Evolutionary conservation across 768 basidiomycete species (phyloP).

Genomic region (Boletus pseudo-olivaceus): DNA sequence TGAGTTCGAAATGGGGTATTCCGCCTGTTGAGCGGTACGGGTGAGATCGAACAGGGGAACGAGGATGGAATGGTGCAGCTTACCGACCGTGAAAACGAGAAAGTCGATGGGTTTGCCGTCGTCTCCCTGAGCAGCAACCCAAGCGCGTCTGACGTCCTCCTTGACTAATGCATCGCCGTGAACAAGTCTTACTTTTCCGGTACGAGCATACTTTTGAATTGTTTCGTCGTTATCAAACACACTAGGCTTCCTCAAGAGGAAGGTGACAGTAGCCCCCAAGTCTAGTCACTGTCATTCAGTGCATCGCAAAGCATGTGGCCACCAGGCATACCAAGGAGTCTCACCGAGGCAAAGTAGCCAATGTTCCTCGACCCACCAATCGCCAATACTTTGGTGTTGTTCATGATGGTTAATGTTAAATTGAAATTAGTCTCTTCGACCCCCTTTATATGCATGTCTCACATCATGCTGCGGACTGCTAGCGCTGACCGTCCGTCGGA

Average conservation of each 20-base stretch:
- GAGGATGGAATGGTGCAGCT: slow-evolving; percentile 15
- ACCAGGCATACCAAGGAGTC: slow-evolving; percentile 42
- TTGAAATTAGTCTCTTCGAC: too few species aligned
- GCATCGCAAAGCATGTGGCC: neutral
- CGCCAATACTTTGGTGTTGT: slow-evolving; percentile 32
- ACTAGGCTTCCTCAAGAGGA: slow-evolving; percentile 50
- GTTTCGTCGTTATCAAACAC: slow-evolving; percentile 52
- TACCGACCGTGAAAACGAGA: slow-evolving; percentile 62
- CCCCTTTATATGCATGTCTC: slow-evolving; percentile 11
- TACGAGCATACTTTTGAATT: slow-evolving; percentile 49
- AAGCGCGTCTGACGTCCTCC: slow-evolving; percentile 49
- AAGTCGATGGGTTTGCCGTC: slow-evolving; percentile 42
- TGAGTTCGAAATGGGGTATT: slow-evolving; percentile 40
- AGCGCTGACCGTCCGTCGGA: too few species aligned
- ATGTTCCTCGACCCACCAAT: slow-evolving; percentile 58
- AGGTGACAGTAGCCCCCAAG: slow-evolving; percentile 58
- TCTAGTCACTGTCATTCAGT: slow-evolving; percentile 34
- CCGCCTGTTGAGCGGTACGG: slow-evolving; percentile 8
- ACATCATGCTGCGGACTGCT: slow-evolving; percentile 3
- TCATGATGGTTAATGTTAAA: slow-evolving; percentile 9
- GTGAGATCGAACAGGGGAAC: neutral
- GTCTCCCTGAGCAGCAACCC: slow-evolving; percentile 39
- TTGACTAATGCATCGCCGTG: slow-evolving; percentile 59
- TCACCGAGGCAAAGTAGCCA: slow-evolving; percentile 46
- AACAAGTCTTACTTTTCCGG: slow-evolving; percentile 51